Base-by-base conservation (phyloP, 2,329 filamentous ascomycete species). In the Cladosporium sp. region DNA sequence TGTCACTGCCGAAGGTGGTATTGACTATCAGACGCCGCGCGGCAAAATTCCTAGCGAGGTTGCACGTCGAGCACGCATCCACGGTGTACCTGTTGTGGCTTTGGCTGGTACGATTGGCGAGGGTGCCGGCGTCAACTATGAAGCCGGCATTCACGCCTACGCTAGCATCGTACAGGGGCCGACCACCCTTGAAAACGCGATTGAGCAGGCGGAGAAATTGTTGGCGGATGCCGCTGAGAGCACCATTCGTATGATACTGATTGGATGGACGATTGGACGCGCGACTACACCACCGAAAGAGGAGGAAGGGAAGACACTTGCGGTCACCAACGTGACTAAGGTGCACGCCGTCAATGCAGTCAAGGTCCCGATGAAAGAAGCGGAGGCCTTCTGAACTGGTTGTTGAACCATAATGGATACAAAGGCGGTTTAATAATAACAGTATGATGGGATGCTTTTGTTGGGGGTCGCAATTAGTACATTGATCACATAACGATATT, bases 21-120 rank as follows among this genome's bases (percentile, higher is more conserved):
- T 80, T 13, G 77, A 80, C 56, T 69, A 71, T 43, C 77, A 79
- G 56, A 78, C 76, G 0, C 72, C 76, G 0, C 66, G 70, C 41
- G 77, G 77, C 2, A 80, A 80, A 60, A 78, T 80, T 56, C 77
- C 77, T 8, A 76, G 72, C 3, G 77, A 79, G 59, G 71, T 80
- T 22, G 77, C 76, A 9, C 65, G 70, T 49, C 69, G 75, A 9
- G 77, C 77, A 3, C 75, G 73, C 59, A 64, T 65, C 48, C 70
- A 70, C 54, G 70, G 71, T 4, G 66, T 76, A 3, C 75, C 75
- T 0, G 77, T 79, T 2, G 74, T 77, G 28, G 70, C 68, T 2
- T 62, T 73, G 14, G 72, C 70, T 5, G 72, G 71, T 8, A 73
- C 70, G 3, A 66, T 74, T 14, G 72, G 72, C 2, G 64, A 63